Percentiles rank a stretch among this genome's conserved stretches.
Evolutionary conservation across 2,329 filamentous ascomycete genomes (phyloP).

Genomic region (Rhynchosporium secalis): DNA sequence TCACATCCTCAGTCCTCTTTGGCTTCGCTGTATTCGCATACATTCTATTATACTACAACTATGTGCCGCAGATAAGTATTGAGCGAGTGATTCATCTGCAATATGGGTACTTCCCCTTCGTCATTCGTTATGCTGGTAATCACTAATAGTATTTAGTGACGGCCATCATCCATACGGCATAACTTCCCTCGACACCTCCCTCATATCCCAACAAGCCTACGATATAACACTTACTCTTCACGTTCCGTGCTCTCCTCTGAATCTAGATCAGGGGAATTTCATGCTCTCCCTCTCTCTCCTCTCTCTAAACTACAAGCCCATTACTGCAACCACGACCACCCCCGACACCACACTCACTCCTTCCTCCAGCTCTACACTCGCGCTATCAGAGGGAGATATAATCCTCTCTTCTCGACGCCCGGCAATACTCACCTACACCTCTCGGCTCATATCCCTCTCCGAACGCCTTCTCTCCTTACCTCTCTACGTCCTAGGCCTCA

Average conservation of each 20-base stretch:
- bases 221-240: slow-evolving; percentile 75
- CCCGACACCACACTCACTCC: slow-evolving; percentile 22
- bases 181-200: slow-evolving; percentile 42
- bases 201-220: slow-evolving; percentile 77
- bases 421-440: slow-evolving; percentile 75
- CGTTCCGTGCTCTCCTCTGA: slow-evolving; percentile 75
- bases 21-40: slow-evolving; percentile 61
- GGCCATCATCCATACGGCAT: slow-evolving; percentile 40
- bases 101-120: slow-evolving; percentile 51
- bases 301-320: slow-evolving; percentile 44
- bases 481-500: slow-evolving; percentile 67
- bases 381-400: slow-evolving; percentile 40
- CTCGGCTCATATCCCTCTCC: slow-evolving; percentile 67
- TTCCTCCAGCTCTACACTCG: slow-evolving; percentile 13
- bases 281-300: slow-evolving; percentile 83
- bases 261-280: slow-evolving; percentile 83
- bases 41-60: slow-evolving; percentile 66
- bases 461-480: slow-evolving; percentile 63
- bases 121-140: not conserved
- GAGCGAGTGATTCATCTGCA: slow-evolving; percentile 64
- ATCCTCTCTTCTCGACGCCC: slow-evolving; percentile 69
- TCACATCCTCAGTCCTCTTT: slow-evolving; percentile 55
- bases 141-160: slow-evolving; percentile 39
- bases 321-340: slow-evolving; percentile 23
- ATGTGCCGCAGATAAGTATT: slow-evolving; percentile 66